A percentile compares a stretch with the other conserved stretches of the same genome.
These are phyloP conservation scores for Wickerhamomyces canadensis DNA, from an alignment of 805 yeast species.

Conservation along the genomic window DNA sequence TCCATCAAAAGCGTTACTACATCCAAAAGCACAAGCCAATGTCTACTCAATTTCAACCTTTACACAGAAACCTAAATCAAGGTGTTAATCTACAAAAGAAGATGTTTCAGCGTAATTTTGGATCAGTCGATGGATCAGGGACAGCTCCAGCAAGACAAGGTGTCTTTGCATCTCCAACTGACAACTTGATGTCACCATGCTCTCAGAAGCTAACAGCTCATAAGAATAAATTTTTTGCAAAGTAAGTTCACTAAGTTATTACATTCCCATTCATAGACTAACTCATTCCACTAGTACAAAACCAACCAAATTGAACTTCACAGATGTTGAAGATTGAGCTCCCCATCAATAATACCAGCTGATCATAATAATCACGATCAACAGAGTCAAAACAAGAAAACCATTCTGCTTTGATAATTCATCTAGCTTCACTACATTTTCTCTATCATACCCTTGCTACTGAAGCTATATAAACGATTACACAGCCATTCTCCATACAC, in stretches of 20 bases:
- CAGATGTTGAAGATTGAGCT: constrained; percentile 7
- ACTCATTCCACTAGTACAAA: constrained; percentile 15
- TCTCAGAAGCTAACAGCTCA: constrained; percentile 49
- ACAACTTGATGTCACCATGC: constrained; percentile 52
- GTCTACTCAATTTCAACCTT: constrained; percentile 24
- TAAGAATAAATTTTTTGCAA: constrained; percentile 34
- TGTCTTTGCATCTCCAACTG: constrained; percentile 50
- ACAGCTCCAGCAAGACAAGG: not conserved
- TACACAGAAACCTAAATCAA: constrained; percentile 19
- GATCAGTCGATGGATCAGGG: not conserved
- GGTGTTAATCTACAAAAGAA: constrained; percentile 15
- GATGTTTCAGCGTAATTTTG: constrained; percentile 17
- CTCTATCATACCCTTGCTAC: no score
- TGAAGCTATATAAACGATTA: no score
- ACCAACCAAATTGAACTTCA: constrained; percentile 22
- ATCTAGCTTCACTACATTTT: no score
- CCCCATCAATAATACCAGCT: not conserved
- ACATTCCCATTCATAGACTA: constrained; percentile 1
- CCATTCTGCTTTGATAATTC: no score
- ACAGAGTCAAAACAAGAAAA: no score
- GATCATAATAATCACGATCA: no score
- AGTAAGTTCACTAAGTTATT: constrained; percentile 21
- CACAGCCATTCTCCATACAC: no score
- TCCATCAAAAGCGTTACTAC: no score
- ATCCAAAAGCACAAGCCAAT: no score